These are phyloP conservation scores for Knufia petricola DNA, from an alignment of 2,329 filamentous ascomycete species.

Conservation along the genomic window DNA sequence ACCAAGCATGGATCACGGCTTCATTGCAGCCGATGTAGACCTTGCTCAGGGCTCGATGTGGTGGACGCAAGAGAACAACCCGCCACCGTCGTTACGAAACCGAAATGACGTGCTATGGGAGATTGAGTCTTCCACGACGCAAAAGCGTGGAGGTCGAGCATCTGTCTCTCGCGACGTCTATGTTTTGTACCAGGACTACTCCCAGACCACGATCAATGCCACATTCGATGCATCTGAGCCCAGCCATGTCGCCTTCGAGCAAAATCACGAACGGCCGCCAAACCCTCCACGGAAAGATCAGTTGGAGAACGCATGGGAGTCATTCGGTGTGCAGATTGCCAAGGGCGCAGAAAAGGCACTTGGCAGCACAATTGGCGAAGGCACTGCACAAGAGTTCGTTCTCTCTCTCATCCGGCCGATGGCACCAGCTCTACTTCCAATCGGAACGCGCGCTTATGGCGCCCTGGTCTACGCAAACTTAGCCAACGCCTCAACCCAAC, in stretches of 20 bases:
- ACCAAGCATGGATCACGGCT: constrained; percentile 67
- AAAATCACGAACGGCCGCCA: constrained; percentile 78
- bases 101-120: constrained; percentile 78
- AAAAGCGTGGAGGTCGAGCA: constrained; percentile 59
- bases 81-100: constrained; percentile 72
- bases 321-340: constrained; percentile 69
- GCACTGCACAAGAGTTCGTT: constrained; percentile 68
- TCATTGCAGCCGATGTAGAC: constrained; percentile 81
- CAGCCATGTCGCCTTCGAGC: constrained; percentile 64
- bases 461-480: constrained; percentile 90
- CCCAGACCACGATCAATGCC: constrained; percentile 78
- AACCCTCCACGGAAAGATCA: constrained; percentile 79
- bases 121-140: constrained; percentile 64
- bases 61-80: constrained; percentile 74
- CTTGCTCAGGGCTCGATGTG: constrained; percentile 64
- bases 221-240: constrained; percentile 68
- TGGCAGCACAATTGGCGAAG: constrained; percentile 65
- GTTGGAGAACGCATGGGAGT: constrained; percentile 73
- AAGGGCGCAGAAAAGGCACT: constrained; percentile 61
- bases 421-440: constrained; percentile 60
- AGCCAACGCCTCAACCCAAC: constrained; percentile 82
- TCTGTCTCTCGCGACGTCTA: constrained; percentile 71
- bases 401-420: constrained; percentile 67
- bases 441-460: constrained; percentile 84
- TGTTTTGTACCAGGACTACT: constrained; percentile 91